Percentiles rank a stretch among this genome's conserved stretches.
phyloP scores from a whole-genome alignment of 2,329 filamentous ascomycete species.

The Xylaria hypoxylon region DNA sequence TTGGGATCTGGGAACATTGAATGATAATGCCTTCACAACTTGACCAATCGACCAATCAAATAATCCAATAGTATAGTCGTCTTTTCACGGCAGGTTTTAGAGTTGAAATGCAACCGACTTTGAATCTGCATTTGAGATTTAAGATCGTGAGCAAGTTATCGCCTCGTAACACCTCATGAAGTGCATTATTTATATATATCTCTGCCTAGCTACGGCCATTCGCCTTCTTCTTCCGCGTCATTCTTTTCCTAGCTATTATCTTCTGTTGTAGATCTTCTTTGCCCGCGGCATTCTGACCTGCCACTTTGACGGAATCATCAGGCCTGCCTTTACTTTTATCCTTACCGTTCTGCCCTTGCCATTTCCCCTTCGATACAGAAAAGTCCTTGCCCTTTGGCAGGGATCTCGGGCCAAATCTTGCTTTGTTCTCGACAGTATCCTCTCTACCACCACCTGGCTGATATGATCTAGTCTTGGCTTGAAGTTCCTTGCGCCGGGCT shows the following conservation, averaged over 20 bases:
- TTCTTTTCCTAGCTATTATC: conserved; percentile 87
- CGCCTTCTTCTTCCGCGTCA: conserved; percentile 77
- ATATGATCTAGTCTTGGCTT: conserved; percentile 45
- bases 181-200: neutral
- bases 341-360: conserved; percentile 31
- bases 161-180: neutral
- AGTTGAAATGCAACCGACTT: neutral
- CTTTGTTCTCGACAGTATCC: conserved; percentile 26
- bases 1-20: neutral
- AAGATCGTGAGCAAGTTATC: neutral
- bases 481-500: conserved; percentile 75
- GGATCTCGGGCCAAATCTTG: conserved; percentile 14
- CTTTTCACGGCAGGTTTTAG: neutral
- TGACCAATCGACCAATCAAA: too few species aligned
- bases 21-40: conserved; percentile 10
- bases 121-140: neutral
- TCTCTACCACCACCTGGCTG: conserved; percentile 25
- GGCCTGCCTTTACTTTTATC: conserved; percentile 28
- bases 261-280: conserved; percentile 68
- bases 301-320: conserved; percentile 41
- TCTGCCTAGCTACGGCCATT: conserved; percentile 50
- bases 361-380: conserved; percentile 50
- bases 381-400: conserved; percentile 49
- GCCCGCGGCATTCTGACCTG: conserved; percentile 44
- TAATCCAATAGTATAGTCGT: neutral